Percentiles rank a stretch among this genome's conserved stretches.
Evolutionary conservation across 2,329 filamentous ascomycete genomes (phyloP).

Genomic region (Scytalidium lignicola): DNA sequence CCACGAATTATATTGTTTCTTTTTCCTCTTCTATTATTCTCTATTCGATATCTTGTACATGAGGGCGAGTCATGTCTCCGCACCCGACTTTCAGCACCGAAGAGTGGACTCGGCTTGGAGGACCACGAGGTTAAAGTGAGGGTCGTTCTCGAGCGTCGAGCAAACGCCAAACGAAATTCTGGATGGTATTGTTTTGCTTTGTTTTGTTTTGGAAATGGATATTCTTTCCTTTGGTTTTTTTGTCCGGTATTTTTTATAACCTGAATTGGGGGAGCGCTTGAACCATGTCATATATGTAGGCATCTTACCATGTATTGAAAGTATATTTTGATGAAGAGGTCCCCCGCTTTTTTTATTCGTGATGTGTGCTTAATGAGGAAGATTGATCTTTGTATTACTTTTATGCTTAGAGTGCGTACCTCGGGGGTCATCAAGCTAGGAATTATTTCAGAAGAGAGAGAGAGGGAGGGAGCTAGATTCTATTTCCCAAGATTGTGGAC

Average conservation of each 20-base stretch:
- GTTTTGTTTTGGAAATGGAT: conserved; percentile 2
- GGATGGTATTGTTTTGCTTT: background rate
- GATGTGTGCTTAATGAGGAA: background rate
- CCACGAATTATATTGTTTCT: conserved; percentile 4
- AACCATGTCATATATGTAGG: conserved; percentile 22
- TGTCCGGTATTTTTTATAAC: background rate
- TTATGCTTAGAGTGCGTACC: no score
- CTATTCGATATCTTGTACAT: conserved; percentile 32
- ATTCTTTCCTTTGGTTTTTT: conserved; percentile 4
- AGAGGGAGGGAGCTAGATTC: no score
- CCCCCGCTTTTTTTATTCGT: background rate
- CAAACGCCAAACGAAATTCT: conserved; percentile 30
- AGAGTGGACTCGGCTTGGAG: conserved; percentile 47
- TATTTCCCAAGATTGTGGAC: no score
- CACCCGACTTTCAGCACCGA: conserved; percentile 62
- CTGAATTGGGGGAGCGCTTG: conserved; percentile 7
- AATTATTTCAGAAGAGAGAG: no score
- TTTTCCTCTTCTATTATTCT: conserved; percentile 21
- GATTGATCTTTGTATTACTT: no score
- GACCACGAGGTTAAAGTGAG: conserved; percentile 70
- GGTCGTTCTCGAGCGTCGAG: conserved; percentile 59
- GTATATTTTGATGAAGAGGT: background rate
- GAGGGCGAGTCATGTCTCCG: conserved; percentile 54
- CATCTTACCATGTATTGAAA: conserved; percentile 21
- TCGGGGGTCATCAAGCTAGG: no score